These are phyloP conservation scores for Colletotrichum scovillei DNA, from an alignment of 2,329 filamentous ascomycete species.

Conservation along the genomic window DNA sequence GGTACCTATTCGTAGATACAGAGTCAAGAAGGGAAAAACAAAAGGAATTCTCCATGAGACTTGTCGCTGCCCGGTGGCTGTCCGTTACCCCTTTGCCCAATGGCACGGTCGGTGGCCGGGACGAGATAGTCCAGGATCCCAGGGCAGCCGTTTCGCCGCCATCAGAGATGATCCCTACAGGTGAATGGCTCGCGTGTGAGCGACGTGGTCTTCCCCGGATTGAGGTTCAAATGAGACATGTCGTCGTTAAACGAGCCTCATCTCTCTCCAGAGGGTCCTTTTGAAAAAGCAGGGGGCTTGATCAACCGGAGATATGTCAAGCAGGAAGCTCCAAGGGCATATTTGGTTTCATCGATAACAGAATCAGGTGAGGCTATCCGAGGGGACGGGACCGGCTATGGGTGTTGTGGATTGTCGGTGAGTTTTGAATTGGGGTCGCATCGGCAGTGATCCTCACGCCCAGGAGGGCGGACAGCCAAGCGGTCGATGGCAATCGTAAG, in stretches of 20 bases:
- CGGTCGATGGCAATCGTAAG: background rate
- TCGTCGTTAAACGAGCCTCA: conserved; percentile 31
- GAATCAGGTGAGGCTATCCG: conserved; percentile 8
- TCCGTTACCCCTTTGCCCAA: background rate
- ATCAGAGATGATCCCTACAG: conserved; percentile 28
- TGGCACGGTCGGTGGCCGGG: background rate
- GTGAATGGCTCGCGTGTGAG: conserved; percentile 15
- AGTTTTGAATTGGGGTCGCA: conserved; percentile 30
- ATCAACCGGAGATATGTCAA: background rate
- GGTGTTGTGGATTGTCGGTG: conserved; percentile 31
- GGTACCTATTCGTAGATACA: background rate
- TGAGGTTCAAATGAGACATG: conserved; percentile 27
- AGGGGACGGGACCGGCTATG: conserved; percentile 1
- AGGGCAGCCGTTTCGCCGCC: conserved; percentile 7
- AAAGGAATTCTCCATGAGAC: background rate
- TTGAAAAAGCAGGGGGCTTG: background rate
- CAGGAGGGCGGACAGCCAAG: background rate
- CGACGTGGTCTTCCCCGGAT: conserved; percentile 34
- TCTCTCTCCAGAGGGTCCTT: conserved; percentile 1
- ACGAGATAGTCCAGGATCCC: conserved; percentile 8
- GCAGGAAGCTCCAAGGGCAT: too few relatives aligned
- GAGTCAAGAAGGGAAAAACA: background rate
- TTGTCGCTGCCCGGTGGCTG: background rate
- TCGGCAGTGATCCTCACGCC: conserved; percentile 17
- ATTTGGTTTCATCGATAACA: conserved; percentile 19